Conservation (phyloP, 208 protist species). For the Tetramitus jugosus region DNA sequence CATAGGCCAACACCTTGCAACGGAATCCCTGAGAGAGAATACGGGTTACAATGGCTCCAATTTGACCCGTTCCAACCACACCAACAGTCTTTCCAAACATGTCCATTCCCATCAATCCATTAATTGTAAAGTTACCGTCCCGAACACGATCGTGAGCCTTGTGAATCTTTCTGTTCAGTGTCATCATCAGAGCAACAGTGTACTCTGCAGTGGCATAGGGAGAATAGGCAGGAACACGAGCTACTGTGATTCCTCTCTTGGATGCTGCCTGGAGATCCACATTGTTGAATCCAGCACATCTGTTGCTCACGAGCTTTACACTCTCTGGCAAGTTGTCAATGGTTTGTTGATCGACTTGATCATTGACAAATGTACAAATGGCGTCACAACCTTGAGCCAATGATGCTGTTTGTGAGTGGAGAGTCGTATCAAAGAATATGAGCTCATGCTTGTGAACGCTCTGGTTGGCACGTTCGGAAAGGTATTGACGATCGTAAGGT, state of each 20-base stretch:
- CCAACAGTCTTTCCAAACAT: conserved; percentile 51
- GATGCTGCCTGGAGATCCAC: background rate
- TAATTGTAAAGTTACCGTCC: conserved; percentile 50
- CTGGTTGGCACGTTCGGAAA: too few relatives aligned
- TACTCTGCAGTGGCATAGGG: conserved; percentile 36
- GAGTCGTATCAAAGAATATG: too few relatives aligned
- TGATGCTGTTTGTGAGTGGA: too few relatives aligned
- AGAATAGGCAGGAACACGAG: conserved; percentile 15
- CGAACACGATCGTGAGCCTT: conserved; percentile 40
- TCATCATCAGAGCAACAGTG: conserved; percentile 43
- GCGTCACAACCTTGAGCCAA: background rate
- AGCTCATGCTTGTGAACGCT: too few relatives aligned
- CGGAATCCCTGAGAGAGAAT: conserved; percentile 45
- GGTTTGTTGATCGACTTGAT: background rate
- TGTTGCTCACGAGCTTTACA: background rate
- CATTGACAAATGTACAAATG: conserved; percentile 9
- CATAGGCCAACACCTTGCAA: conserved; percentile 46
- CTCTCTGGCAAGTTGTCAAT: background rate
- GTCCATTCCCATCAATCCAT: conserved; percentile 54
- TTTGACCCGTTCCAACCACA: conserved; percentile 61
- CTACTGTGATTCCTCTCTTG: conserved; percentile 13
- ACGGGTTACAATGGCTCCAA: conserved; percentile 43
- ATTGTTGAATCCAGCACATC: conserved; percentile 27
- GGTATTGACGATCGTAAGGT: too few relatives aligned
- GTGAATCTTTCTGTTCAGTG: conserved; percentile 53